phyloP scores from a whole-genome alignment of 2,329 filamentous ascomycete genomes.

The Septoria linicola region DNA sequence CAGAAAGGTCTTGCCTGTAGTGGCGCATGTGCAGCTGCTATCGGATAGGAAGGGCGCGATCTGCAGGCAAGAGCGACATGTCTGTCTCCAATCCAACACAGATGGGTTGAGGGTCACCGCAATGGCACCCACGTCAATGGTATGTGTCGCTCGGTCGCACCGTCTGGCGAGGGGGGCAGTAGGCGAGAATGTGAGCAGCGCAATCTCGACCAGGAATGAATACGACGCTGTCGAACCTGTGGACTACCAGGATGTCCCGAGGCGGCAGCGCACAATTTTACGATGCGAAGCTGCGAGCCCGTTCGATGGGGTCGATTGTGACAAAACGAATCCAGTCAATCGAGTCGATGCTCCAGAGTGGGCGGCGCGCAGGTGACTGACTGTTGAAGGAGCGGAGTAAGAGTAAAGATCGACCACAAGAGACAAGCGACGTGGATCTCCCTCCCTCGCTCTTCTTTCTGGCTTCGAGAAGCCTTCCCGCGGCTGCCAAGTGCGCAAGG shows the following conservation, averaged over 20 bases:
- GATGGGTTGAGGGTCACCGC: conserved; percentile 4
- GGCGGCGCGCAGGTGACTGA: not conserved
- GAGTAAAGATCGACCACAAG: not conserved
- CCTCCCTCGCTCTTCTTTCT: not conserved
- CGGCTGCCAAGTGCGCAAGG: no score
- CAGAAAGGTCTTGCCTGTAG: not conserved
- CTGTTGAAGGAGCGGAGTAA: not conserved
- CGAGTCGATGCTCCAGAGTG: no score
- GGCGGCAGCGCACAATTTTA: no score
- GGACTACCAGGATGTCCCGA: no score
- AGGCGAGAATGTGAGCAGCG: conserved; percentile 9
- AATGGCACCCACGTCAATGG: conserved; percentile 16
- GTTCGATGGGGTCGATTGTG: no score
- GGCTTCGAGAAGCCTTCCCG: not conserved
- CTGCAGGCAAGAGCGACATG: conserved; percentile 14
- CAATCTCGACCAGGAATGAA: conserved; percentile 21
- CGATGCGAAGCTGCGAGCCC: no score
- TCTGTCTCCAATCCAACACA: conserved; percentile 13
- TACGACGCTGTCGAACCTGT: not conserved
- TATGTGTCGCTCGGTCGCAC: conserved; percentile 13
- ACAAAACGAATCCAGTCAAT: no score
- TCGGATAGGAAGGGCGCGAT: conserved; percentile 1
- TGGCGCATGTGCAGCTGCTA: conserved; percentile 7
- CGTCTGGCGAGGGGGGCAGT: conserved; percentile 4
- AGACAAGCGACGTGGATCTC: not conserved